Evolutionary conservation across 371 early-diverging fungal genomes (phyloP), one percentile per base, ranked within the genome.

Genomic region (Sporodiniella umbellata): DNA sequence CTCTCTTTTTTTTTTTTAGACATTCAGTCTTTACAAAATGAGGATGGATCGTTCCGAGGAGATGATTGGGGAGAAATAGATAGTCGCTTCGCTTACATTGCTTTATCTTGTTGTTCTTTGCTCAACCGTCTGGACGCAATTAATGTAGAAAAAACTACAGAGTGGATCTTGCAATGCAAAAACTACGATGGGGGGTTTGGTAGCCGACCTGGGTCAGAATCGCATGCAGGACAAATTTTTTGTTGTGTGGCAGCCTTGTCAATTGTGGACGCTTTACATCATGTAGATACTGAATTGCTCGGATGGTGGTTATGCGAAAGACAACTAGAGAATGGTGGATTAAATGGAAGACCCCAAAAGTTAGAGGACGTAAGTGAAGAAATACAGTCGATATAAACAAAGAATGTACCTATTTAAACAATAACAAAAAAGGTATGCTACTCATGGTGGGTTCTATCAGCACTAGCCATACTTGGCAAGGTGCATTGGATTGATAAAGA

Each of bases 171-270:
- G 6, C 42, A 62, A 21, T 96, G 99, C 64, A 86, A 85, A 55
- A 99, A 99, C 70, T 89, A 88, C 61, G 99, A 99, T 77, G 99
- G 99, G 31, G 99, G 99, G 2, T 96, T 94, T 66, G 99, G 99
- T 4, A 89, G 79, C 33, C 68, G 79, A 8, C 95, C 95, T 0
- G 96, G 95, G 3, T 89, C 93, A 30, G 99, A 99, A 70, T 92
- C 93, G 1, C 99, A 99, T 68, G 81, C 95, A 1, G 99, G 90
- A 1, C 94, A 94, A 54, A 78, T 95, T 0, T 99, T 96, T 66
- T 96, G 96, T 47, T 94, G 96, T 50, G 84, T 99, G 6, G 92
- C 86, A 8, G 85, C 90, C 2, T 75, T 99, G 54, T 84, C 94
- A 5, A 90, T 96, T 33, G 69, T 86, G 3, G 72, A 87, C 28